These are phyloP conservation scores for Blastobotrys robertii DNA, from an alignment of 805 yeast genomes.

Conservation along the genomic window DNA sequence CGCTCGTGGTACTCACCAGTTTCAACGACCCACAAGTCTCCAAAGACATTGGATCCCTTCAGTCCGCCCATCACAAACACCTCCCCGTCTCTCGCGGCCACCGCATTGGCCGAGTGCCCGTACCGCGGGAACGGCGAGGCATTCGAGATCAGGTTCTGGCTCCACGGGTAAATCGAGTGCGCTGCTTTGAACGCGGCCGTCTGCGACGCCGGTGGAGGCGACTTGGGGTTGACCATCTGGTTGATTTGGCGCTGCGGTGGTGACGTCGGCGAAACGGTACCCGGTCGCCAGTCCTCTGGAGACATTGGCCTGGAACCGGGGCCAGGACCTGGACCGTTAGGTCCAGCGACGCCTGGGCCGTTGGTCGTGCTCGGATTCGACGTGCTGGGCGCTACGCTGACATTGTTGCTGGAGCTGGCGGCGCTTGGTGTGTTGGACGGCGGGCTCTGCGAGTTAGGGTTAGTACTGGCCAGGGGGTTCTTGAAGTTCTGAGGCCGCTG, in stretches of 20 bases:
- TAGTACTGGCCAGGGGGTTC: constrained; percentile 3
- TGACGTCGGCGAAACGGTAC: not conserved
- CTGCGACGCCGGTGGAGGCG: not conserved
- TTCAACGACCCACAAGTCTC: constrained; percentile 87
- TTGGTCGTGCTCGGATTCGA: not conserved
- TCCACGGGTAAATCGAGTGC: constrained; percentile 25
- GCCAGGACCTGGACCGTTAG: not conserved
- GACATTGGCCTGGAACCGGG: not conserved
- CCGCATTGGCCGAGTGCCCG: constrained; percentile 77
- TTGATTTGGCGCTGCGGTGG: not conserved
- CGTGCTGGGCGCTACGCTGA: not conserved
- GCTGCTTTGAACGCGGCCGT: not conserved
- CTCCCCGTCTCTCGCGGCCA: constrained; percentile 71
- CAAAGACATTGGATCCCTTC: constrained; percentile 83
- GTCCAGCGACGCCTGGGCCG: not conserved
- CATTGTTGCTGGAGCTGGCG: constrained; percentile 3
- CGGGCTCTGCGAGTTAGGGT: not conserved
- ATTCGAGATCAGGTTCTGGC: constrained; percentile 24
- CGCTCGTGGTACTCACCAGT: constrained; percentile 28
- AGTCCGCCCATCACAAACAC: constrained; percentile 90
- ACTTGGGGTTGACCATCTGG: not conserved
- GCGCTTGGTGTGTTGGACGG: not conserved
- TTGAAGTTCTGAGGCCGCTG: constrained; percentile 1
- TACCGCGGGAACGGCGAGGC: constrained; percentile 88
- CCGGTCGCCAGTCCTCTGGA: not conserved